phyloP scores from a whole-genome alignment of 805 yeast species.

The Candida vaughaniae region DNA sequence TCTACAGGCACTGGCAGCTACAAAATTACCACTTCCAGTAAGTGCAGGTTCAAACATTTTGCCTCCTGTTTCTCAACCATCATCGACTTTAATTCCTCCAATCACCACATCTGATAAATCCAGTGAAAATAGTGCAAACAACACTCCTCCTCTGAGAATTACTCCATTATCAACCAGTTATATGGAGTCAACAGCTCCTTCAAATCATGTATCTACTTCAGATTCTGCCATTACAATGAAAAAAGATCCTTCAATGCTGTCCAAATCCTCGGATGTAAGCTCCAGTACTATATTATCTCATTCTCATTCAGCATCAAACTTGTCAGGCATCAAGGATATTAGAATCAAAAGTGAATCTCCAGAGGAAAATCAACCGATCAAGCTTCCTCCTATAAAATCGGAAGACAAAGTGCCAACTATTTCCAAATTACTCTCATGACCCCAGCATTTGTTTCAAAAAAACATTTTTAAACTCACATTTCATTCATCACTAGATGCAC shows the following conservation, averaged over 20 bases:
- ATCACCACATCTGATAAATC: slow-evolving; percentile 5
- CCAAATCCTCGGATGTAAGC: slow-evolving; percentile 2
- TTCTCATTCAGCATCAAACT: slow-evolving; percentile 5
- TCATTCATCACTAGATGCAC: too few species aligned
- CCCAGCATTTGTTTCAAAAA: too few species aligned
- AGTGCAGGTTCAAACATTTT: background rate
- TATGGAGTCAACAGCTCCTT: slow-evolving; percentile 8
- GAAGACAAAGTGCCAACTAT: slow-evolving; percentile 22
- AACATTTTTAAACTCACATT: too few species aligned
- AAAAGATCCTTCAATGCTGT: slow-evolving; percentile 2
- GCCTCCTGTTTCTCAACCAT: slow-evolving; percentile 2
- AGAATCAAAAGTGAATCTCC: slow-evolving; percentile 10
- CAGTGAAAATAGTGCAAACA: slow-evolving; percentile 5
- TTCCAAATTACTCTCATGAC: slow-evolving; percentile 17
- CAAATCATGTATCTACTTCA: slow-evolving; percentile 1
- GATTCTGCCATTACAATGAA: background rate
- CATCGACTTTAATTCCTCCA: slow-evolving; percentile 2
- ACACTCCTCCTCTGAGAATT: slow-evolving; percentile 5
- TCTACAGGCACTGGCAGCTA: background rate
- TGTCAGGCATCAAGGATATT: slow-evolving; percentile 4
- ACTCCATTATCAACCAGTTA: slow-evolving; percentile 8
- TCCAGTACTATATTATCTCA: slow-evolving; percentile 1
- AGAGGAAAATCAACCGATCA: slow-evolving; percentile 12
- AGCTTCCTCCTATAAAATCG: slow-evolving; percentile 20
- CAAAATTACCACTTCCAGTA: background rate